Conservation (phyloP, 2,329 filamentous ascomycete genomes). For the Cordyceps militaris region DNA sequence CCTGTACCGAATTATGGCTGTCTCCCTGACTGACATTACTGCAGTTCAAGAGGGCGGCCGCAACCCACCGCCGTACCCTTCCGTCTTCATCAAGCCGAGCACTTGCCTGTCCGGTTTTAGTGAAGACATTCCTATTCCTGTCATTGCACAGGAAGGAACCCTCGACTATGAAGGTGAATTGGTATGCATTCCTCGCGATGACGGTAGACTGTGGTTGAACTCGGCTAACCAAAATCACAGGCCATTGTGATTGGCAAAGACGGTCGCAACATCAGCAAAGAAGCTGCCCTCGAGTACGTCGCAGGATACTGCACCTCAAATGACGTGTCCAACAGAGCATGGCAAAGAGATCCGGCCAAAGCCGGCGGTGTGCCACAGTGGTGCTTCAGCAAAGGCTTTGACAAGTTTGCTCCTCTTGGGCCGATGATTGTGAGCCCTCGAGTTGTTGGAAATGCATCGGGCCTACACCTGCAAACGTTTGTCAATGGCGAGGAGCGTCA, state of each 20-base stretch:
- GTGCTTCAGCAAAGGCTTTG: conserved; percentile 48
- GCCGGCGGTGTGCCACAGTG: conserved; percentile 39
- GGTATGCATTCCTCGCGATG: conserved; percentile 18
- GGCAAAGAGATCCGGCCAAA: conserved; percentile 43
- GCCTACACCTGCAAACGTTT: conserved; percentile 27
- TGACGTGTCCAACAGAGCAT: conserved; percentile 47
- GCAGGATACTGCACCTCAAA: conserved; percentile 41
- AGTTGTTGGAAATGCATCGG: conserved; percentile 23
- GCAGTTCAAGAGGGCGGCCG: conserved; percentile 45
- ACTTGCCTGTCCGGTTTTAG: conserved; percentile 30
- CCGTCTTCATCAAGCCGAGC: conserved; percentile 45
- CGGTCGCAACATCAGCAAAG: conserved; percentile 42
- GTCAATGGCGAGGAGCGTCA: conserved; percentile 47
- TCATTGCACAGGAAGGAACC: conserved; percentile 38
- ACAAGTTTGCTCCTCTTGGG: conserved; percentile 49
- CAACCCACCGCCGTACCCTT: conserved; percentile 41
- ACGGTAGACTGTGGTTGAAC: background rate
- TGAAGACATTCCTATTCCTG: conserved; percentile 36
- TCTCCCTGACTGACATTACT: background rate
- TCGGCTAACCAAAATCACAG: conserved; percentile 12
- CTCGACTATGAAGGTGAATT: conserved; percentile 46
- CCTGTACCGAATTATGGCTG: background rate
- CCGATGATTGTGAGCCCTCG: conserved; percentile 34
- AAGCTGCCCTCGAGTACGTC: conserved; percentile 38
- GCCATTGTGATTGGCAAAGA: conserved; percentile 46